Evolutionary conservation across 2,329 filamentous ascomycete species (phyloP), one percentile per base, ranked within the genome.

Genomic region (Penicillium sp.): DNA sequence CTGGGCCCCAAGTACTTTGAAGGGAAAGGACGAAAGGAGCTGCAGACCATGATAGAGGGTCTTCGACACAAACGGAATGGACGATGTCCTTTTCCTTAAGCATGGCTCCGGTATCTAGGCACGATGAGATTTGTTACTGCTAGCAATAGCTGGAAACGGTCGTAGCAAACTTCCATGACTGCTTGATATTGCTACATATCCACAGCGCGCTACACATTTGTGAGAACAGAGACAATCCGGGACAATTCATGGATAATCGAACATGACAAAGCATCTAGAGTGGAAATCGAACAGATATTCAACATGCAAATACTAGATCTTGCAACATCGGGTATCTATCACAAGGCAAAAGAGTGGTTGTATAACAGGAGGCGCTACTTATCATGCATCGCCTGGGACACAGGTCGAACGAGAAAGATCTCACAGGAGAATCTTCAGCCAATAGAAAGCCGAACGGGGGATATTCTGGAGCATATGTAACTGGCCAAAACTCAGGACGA

Each of bases 1-100:
- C 56, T 85, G 7, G 83, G 84, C 0, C 84, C 82, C 0, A 65
- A 59, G 29, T 68, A 63, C 29, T 70, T 75, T 37, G 65, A 68
- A 31, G 73, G 73, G 0, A 70, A 71, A 44, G 77, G 79, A 0
- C 36, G 58, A 7, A 55, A 51, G 38, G 47, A 54, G 12, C 17
- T 59, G n/a, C 44, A 53, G 13, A 30, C 36, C 2, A 54, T 55
- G 13, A 50, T 48, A 5, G 66, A 73, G 10, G 67, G 73, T 45
- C 62, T 69, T 45, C 65, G 65, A 8, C 57, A 45, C n/a, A 62
- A 63, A 39, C 55, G 68, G 29, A 57, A 50, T 3, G 60, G 59
- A 0, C 68, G 67, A 3, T 76, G 73, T 57, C 73, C 73, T 0
- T 76, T 70, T 51, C 41, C 45, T 5, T 51, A 25, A 47, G n/a